These are phyloP conservation scores for Reticulascus tulasneorum DNA, from an alignment of 2,329 filamentous ascomycete genomes.

Conservation along the genomic window DNA sequence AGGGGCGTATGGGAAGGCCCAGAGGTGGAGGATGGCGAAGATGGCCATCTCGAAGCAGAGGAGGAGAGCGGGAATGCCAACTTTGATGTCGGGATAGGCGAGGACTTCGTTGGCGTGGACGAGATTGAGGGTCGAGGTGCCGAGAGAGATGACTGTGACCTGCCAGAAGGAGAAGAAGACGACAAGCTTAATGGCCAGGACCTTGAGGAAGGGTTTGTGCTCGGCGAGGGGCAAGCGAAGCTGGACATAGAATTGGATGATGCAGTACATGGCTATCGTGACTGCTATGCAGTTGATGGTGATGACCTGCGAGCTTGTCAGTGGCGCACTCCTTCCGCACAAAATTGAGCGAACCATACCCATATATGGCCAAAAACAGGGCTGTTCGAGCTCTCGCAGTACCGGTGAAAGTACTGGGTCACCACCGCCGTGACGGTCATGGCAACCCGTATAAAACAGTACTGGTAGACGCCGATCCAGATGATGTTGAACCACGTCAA, in stretches of 20 bases:
- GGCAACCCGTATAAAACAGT: constrained; percentile 74
- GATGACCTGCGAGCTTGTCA: constrained; percentile 45
- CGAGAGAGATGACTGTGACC: constrained; percentile 46
- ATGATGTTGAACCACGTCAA: constrained; percentile 89
- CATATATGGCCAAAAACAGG: constrained; percentile 82
- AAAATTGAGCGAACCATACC: constrained; percentile 42
- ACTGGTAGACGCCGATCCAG: constrained; percentile 81
- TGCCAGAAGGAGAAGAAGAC: constrained; percentile 94
- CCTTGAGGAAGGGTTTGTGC: constrained; percentile 73
- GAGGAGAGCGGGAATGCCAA: constrained; percentile 73
- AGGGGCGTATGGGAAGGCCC: constrained; percentile 73
- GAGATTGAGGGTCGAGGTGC: constrained; percentile 57
- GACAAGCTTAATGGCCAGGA: constrained; percentile 83
- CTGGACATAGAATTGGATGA: constrained; percentile 84
- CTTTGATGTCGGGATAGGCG: constrained; percentile 70
- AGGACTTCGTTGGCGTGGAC: constrained; percentile 57
- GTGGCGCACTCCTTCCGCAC: not conserved
- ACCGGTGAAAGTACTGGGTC: constrained; percentile 63
- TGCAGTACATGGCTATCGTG: constrained; percentile 80
- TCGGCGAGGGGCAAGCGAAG: constrained; percentile 63
- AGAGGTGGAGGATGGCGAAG: constrained; percentile 74
- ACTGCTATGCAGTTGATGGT: constrained; percentile 69
- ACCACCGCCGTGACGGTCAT: constrained; percentile 77
- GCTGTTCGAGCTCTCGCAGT: constrained; percentile 75
- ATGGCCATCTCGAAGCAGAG: constrained; percentile 82